Evolutionary conservation across 495 filamentous ascomycete species (phyloP).

Genomic region (Penicillium macrosclerotiorum): DNA sequence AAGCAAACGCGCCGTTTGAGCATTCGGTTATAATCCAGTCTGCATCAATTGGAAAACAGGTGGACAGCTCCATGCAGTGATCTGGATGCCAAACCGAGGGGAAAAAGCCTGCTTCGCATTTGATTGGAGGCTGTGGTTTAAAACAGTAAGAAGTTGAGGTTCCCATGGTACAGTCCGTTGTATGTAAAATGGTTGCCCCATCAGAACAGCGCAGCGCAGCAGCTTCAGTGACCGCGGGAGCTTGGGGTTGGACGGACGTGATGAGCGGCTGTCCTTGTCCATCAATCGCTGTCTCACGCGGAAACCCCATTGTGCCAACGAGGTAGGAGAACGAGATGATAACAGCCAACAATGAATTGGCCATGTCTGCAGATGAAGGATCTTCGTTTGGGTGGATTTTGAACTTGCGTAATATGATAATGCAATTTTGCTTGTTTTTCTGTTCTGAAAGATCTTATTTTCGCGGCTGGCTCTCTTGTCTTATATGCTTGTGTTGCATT

Average conservation of each 20-base stretch:
- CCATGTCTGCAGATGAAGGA: slow-evolving; percentile 11
- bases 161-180: slow-evolving; percentile 29
- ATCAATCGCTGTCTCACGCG: slow-evolving; percentile 5
- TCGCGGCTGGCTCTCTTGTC: too few relatives aligned
- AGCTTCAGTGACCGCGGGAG: slow-evolving; percentile 13
- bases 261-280: not conserved
- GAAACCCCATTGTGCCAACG: slow-evolving; percentile 7
- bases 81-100: slow-evolving; percentile 30
- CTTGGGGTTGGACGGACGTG: slow-evolving; percentile 1
- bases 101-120: slow-evolving; percentile 21
- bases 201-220: slow-evolving; percentile 16
- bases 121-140: slow-evolving; percentile 13
- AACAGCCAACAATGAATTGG: not conserved
- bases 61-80: slow-evolving; percentile 24
- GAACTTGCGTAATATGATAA: too few relatives aligned
- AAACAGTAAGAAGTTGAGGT: slow-evolving; percentile 23
- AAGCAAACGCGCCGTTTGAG: slow-evolving; percentile 22
- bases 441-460: too few relatives aligned
- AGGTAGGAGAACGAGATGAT: not conserved
- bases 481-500: too few relatives aligned
- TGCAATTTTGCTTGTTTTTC: too few relatives aligned
- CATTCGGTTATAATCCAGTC: slow-evolving; percentile 29
- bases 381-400: too few relatives aligned
- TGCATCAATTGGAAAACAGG: slow-evolving; percentile 24
- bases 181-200: slow-evolving; percentile 25